A percentile compares a stretch with the other conserved stretches of the same genome.
Evolutionary conservation across 306 rosid genomes (phyloP).

Genomic region (Casuarina cunninghamiana): DNA sequence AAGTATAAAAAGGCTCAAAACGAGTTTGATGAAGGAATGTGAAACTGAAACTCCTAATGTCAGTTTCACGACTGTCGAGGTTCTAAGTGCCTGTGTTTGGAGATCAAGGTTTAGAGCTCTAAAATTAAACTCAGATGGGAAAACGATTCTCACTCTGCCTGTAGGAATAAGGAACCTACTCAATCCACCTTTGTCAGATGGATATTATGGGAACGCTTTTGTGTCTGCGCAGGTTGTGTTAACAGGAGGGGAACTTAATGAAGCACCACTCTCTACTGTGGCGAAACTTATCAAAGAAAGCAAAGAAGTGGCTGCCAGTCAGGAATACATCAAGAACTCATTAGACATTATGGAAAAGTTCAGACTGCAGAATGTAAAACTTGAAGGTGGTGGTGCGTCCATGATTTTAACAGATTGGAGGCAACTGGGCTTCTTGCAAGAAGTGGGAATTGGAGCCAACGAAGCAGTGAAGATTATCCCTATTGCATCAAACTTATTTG

Average conservation of each 20-base stretch:
- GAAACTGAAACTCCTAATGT: background rate
- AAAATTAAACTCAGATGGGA: conserved; percentile 37
- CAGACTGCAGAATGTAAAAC: conserved; percentile 11
- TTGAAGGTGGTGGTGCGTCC: conserved; percentile 39
- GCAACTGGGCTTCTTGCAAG: conserved; percentile 47
- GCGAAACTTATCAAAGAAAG: conserved; percentile 51
- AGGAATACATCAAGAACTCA: conserved; percentile 30
- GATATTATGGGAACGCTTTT: conserved; percentile 66
- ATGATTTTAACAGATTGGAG: conserved; percentile 57
- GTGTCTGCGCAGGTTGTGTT: conserved; percentile 29
- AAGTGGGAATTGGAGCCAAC: conserved; percentile 54
- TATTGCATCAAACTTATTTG: conserved; percentile 47
- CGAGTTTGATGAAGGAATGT: conserved; percentile 27
- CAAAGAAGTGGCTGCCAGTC: conserved; percentile 27
- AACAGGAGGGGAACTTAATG: conserved; percentile 45
- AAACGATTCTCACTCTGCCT: conserved; percentile 37
- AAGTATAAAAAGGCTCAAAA: conserved; percentile 41
- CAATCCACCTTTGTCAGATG: conserved; percentile 52
- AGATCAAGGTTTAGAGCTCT: conserved; percentile 50
- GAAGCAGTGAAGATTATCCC: conserved; percentile 40
- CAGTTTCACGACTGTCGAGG: conserved; percentile 49
- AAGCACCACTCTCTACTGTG: conserved; percentile 37
- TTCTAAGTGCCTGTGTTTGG: conserved; percentile 58
- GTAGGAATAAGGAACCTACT: conserved; percentile 43
- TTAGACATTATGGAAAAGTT: conserved; percentile 33